Percentiles rank a stretch among this genome's conserved stretches.
These are phyloP conservation scores for Chrysoporthe cubensis DNA, from an alignment of 2,329 filamentous ascomycete genomes.

Conservation along the genomic window DNA sequence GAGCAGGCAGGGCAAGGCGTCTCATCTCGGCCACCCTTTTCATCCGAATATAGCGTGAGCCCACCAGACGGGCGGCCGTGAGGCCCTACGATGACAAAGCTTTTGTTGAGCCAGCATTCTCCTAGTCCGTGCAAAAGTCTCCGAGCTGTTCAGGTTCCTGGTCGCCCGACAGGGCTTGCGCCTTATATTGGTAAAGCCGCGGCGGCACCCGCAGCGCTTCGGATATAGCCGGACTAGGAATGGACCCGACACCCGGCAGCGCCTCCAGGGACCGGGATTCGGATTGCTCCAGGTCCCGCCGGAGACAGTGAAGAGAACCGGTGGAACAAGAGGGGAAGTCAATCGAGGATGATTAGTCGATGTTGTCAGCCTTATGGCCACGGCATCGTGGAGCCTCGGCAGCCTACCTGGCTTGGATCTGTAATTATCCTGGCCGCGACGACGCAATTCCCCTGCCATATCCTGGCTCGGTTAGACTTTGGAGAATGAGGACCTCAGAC, in stretches of 20 bases:
- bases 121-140: background rate
- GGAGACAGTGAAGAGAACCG: too few species aligned
- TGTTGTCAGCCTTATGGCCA: background rate
- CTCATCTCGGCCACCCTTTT: background rate
- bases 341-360: background rate
- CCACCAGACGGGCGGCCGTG: background rate
- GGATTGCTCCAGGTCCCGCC: constrained; percentile 6
- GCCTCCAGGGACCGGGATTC: background rate
- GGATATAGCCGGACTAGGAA: background rate
- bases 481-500: background rate
- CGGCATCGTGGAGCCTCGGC: background rate
- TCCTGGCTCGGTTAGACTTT: background rate
- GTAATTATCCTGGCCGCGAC: background rate
- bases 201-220: background rate
- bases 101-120: background rate
- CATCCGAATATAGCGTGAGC: background rate
- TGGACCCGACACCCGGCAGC: constrained; percentile 5
- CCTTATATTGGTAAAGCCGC: background rate
- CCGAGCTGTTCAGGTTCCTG: background rate
- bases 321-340: background rate
- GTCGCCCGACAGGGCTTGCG: too few species aligned
- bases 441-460: background rate
- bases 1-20: background rate
- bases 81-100: background rate
- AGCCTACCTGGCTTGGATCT: too few species aligned